Conservation (phyloP, 306 rosid species). For the Cicer pinnatifidum region DNA sequence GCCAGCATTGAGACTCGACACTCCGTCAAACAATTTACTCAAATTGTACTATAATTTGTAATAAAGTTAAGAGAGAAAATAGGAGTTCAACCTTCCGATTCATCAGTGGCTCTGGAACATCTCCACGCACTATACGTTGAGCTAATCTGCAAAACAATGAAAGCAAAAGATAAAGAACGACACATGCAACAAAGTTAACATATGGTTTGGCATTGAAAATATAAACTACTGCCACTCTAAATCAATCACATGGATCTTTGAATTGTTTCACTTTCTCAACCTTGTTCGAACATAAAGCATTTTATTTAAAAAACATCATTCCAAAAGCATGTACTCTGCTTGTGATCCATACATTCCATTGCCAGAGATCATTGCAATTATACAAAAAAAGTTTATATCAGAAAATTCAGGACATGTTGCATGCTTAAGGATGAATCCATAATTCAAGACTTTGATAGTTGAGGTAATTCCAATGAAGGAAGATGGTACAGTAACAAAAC, state of each 20-base stretch:
- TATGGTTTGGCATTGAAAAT: slow-evolving; percentile 4
- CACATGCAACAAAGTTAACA: slow-evolving; percentile 15
- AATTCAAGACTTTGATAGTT: slow-evolving; percentile 18
- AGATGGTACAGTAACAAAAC: not conserved
- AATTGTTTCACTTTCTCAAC: slow-evolving; percentile 29
- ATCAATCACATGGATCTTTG: slow-evolving; percentile 10
- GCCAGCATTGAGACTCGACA: slow-evolving; percentile 30
- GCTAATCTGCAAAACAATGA: slow-evolving; percentile 71
- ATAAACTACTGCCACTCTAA: not conserved
- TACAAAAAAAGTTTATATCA: not conserved
- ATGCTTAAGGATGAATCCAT: slow-evolving; percentile 22
- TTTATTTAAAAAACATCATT: slow-evolving; percentile 17
- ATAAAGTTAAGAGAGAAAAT: slow-evolving; percentile 24
- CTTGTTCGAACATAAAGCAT: slow-evolving; percentile 25
- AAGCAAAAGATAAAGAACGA: slow-evolving; percentile 19
- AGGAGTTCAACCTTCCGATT: slow-evolving; percentile 71
- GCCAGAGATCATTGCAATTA: slow-evolving; percentile 15
- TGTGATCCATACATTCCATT: not conserved
- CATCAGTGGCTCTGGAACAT: slow-evolving; percentile 94
- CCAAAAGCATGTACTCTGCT: not conserved
- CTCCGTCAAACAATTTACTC: slow-evolving; percentile 4
- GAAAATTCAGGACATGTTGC: not conserved
- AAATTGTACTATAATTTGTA: slow-evolving; percentile 19
- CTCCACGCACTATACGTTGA: slow-evolving; percentile 95
- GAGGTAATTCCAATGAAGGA: slow-evolving; percentile 38